A percentile compares a stretch with the other conserved stretches of the same genome.
Conservation (phyloP, 768 basidiomycete species). For the Psilocybe subaeruginosa region DNA sequence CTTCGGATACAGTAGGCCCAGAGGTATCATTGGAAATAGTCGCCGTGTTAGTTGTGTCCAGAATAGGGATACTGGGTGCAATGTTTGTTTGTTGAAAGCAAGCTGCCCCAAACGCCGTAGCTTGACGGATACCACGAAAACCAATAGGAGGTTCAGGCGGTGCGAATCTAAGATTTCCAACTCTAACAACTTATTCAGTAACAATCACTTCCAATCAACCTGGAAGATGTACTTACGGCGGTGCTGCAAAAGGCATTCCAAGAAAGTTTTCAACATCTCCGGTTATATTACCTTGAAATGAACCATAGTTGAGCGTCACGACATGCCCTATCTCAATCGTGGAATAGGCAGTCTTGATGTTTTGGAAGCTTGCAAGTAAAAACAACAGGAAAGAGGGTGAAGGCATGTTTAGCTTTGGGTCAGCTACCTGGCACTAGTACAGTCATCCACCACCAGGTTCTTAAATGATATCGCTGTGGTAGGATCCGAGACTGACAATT, state of each 20-base stretch:
- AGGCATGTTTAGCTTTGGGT: too few relatives aligned
- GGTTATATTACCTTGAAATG: slow-evolving; percentile 10
- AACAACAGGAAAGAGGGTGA: background rate
- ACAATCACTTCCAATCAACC: background rate
- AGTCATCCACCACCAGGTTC: too few relatives aligned
- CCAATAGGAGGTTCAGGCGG: slow-evolving; percentile 1
- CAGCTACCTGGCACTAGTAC: too few relatives aligned
- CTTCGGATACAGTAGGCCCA: slow-evolving; percentile 1
- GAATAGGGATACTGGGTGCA: background rate
- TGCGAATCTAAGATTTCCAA: slow-evolving; percentile 10
- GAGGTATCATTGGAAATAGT: background rate
- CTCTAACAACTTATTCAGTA: background rate
- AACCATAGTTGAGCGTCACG: slow-evolving; percentile 9
- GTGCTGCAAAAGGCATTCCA: slow-evolving; percentile 17
- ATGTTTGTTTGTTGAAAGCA: slow-evolving; percentile 9
- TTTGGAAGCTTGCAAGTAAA: slow-evolving; percentile 28
- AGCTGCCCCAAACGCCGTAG: slow-evolving; percentile 9
- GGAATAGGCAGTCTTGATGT: slow-evolving; percentile 8
- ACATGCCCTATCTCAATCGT: background rate
- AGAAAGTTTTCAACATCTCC: slow-evolving; percentile 9
- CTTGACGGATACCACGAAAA: slow-evolving; percentile 5
- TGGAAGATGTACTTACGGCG: slow-evolving; percentile 9
- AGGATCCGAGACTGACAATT: too few relatives aligned
- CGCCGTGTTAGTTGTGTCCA: background rate
- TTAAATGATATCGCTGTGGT: too few relatives aligned